Evolutionary conservation across 192 early-diverging fungal genomes (phyloP).

Genomic region (Backusella tarrabulga): DNA sequence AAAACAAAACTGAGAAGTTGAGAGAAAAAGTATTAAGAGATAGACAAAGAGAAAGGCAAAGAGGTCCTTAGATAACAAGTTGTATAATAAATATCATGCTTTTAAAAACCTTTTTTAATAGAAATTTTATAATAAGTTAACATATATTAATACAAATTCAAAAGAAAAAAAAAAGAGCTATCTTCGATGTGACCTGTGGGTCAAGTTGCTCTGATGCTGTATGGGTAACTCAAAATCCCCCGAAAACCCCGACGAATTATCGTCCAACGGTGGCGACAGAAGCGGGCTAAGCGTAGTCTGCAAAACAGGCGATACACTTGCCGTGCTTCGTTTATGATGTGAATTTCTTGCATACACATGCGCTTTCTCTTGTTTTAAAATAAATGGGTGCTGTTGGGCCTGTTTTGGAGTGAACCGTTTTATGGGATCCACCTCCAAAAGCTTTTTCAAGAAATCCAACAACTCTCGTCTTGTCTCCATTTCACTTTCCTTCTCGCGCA

Average conservation of each 20-base stretch:
- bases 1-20: no score
- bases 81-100: no score
- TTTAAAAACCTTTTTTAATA: no score
- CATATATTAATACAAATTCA: no score
- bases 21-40: no score
- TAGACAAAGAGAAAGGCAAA: no score
- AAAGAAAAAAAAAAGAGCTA: background rate
- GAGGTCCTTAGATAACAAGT: no score
- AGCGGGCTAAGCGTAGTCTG: background rate
- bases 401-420: slow-evolving; percentile 11
- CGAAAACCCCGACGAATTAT: background rate
- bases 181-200: background rate
- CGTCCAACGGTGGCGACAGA: background rate
- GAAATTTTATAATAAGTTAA: no score
- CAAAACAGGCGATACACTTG: background rate
- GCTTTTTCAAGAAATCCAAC: slow-evolving; percentile 16
- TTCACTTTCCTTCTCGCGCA: slow-evolving; percentile 9
- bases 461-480: background rate
- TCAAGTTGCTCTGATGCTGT: background rate
- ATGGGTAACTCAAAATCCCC: background rate
- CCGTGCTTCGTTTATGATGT: background rate
- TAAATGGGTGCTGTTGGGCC: slow-evolving; percentile 8
- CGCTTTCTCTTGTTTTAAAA: background rate
- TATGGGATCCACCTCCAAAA: slow-evolving; percentile 4
- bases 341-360: background rate